A percentile compares a stretch with the other conserved stretches of the same genome.
phyloP scores from a whole-genome alignment of 805 yeast genomes.

The Torulaspora microellipsoides region DNA sequence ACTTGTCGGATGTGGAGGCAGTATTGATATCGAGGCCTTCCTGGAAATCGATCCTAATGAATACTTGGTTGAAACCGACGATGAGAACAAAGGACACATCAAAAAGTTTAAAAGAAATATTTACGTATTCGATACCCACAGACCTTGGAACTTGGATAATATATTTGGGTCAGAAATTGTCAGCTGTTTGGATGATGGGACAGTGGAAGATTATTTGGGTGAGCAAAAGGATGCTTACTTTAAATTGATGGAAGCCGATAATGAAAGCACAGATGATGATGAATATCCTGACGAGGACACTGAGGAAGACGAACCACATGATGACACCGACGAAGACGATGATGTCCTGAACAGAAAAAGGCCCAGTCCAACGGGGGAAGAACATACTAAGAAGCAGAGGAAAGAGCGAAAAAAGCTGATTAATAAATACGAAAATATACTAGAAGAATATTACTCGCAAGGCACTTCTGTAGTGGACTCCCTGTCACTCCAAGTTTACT shows the following conservation, averaged over 20 bases:
- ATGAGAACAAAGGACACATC: constrained; percentile 26
- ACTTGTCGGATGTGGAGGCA: constrained; percentile 89
- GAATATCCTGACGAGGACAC: constrained; percentile 38
- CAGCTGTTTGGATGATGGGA: constrained; percentile 84
- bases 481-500: constrained; percentile 71
- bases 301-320: constrained; percentile 37
- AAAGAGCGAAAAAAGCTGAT: constrained; percentile 42
- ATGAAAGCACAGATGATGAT: constrained; percentile 35
- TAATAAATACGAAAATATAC: constrained; percentile 45
- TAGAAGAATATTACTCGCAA: constrained; percentile 75
- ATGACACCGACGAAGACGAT: constrained; percentile 32
- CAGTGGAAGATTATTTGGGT: constrained; percentile 52
- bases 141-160: constrained; percentile 97
- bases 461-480: constrained; percentile 79
- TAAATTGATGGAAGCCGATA: constrained; percentile 42
- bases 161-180: constrained; percentile 77
- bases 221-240: constrained; percentile 61
- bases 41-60: constrained; percentile 58
- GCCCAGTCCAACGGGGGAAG: constrained; percentile 7
- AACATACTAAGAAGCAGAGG: constrained; percentile 25
- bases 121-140: constrained; percentile 82
- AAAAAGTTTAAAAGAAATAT: constrained; percentile 49
- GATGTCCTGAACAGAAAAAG: constrained; percentile 24
- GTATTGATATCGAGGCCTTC: constrained; percentile 76
- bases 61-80: constrained; percentile 37